Base-by-base conservation (phyloP, 129 eudicot species). In the Flaveria linearis region DNA sequence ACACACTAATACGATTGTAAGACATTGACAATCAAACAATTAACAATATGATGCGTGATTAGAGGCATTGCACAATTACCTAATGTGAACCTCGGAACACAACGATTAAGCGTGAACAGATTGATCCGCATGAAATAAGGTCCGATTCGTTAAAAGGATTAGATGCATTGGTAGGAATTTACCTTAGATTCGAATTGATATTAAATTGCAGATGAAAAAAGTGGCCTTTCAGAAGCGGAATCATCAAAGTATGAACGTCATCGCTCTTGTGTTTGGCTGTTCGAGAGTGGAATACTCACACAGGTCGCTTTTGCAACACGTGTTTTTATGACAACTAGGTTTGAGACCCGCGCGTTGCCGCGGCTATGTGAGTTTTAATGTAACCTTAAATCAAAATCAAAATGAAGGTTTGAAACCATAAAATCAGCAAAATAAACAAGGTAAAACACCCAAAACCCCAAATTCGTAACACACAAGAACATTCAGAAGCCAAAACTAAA, bases 181-280 rank as follows among this genome's bases (percentile, higher is more conserved):
- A 71, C 82, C 73, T 71, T 9, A 6, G 63, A 45, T 39, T 41
- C 39, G 7, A 33, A 33, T 33, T 5, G 73, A 17, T 50, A 58
- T 80, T 66, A 28, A 26, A 76, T 55, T 67, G 75, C 33, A 41
- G 79, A 80, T 80, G 76, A 56, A 68, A 66, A 80, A 80, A 80
- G 84, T 57, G 84, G 25, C 80, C 70, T 75, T 80, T 80, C 80
- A 74, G 76, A 80, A 55, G 70, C 47, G 80, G 84, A 80, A 80
- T 80, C 79, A 80, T 70, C 73, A 66, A 63, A 49, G n/a, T 36
- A 12, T 26, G 77, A 65, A 65, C 52, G 51, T 9, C 50, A 1
- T 74, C 49, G 43, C 69, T 74, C 3, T 9, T 63, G 73, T 11
- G 70, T 79, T 79, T 80, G 83, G 50, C 83, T 80, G 63, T 80